Base-by-base conservation (phyloP, 306 rosid genomes). In the Echinosophora koreensis region DNA sequence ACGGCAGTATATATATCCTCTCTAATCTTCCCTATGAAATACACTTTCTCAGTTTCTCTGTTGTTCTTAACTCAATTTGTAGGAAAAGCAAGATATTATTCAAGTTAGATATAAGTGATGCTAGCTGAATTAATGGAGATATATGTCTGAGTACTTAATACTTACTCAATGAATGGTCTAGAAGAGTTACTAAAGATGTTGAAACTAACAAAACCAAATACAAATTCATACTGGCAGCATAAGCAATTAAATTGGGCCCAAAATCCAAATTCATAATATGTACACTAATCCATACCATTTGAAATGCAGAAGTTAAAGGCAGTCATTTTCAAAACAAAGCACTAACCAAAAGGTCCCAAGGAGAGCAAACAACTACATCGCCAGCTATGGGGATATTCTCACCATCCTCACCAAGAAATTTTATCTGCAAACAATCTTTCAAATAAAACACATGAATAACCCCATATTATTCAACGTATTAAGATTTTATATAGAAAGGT, bases 281-380 rank as follows among this genome's bases (percentile, higher is more conserved):
- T 1, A 10, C 30, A 66, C 42, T 71, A 66, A 77, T 30, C 42
- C 22, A 62, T 67, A 28, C 47, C 64, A 63, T 52, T 50, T 60
- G 17, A 69, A 83, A 10, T 64, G 39, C 49, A 78, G 60, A 64
- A 67, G 7, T 47, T 44, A 18, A 22, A 59, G 56, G 46, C 16
- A 6, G 66, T 39, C 30, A 81, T 17, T 71, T 77, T 74, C 58
- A 73, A 84, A 70, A 32, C 60, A 74, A 70, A 64, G 52, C 61
- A 86, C 97, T 87, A 66, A 95, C 99, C 99, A 95, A 78, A 79
- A 95, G 99, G 82, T 95, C 99, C 97, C 97, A 95, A 35, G 99
- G 99, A 79, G 87, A 87, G 87, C 96, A 88, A 80, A 92, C 38
- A 71, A 97, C 99, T 22, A 89, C 96, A 77, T 97, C 99, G 51